Evolutionary conservation across 2,329 filamentous ascomycete genomes (phyloP).

Genomic region (Paramyrothecium roridum): DNA sequence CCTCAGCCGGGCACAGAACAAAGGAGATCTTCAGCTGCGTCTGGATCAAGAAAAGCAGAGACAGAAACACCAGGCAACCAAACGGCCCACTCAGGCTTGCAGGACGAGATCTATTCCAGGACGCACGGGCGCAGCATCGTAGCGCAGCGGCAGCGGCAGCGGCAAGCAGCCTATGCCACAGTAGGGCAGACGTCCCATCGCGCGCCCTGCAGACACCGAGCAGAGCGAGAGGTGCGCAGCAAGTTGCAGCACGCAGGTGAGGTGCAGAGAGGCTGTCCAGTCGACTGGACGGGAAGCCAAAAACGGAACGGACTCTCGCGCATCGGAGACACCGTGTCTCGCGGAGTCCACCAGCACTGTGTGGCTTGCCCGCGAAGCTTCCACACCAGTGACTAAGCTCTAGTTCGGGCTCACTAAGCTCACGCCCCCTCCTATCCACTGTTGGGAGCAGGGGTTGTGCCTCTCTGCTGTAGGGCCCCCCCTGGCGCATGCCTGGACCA

Average conservation of each 20-base stretch:
- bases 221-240: neutral
- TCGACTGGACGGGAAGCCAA: neutral
- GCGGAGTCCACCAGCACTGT: slow-evolving; percentile 10
- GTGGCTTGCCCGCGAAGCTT: slow-evolving; percentile 12
- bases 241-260: neutral
- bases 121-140: neutral
- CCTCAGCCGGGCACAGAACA: neutral
- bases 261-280: neutral
- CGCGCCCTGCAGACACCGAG: too few relatives aligned
- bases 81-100: neutral
- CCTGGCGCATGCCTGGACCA: slow-evolving; percentile 18
- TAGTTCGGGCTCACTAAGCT: neutral
- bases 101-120: neutral
- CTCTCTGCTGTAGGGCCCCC: slow-evolving; percentile 3
- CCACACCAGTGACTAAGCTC: neutral
- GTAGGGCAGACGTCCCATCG: too few relatives aligned
- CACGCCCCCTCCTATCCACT: neutral
- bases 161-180: neutral
- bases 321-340: slow-evolving; percentile 8
- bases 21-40: neutral
- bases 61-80: too few relatives aligned
- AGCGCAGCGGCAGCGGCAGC: neutral
- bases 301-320: neutral
- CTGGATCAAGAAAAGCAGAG: neutral
- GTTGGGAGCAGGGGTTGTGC: neutral